Percentiles rank a stretch among this genome's conserved stretches.
phyloP scores from a whole-genome alignment of 1,284 basidiomycete species.

The Polyporus tsugae region DNA sequence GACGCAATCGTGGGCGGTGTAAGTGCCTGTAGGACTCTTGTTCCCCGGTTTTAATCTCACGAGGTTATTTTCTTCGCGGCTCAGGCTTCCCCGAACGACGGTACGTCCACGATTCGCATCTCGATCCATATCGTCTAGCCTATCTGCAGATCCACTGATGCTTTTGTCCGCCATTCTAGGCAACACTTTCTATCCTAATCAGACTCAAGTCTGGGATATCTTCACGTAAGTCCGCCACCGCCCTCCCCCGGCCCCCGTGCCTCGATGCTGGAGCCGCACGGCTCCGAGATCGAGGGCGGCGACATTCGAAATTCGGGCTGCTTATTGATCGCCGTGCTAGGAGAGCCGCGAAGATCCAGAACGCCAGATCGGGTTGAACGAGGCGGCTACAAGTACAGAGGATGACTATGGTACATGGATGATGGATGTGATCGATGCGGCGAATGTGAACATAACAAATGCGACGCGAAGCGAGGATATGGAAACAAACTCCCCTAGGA shows the following conservation, averaged over 20 bases:
- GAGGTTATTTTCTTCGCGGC: conserved; percentile 9
- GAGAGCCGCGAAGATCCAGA: conserved; percentile 49
- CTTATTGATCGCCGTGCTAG: conserved; percentile 29
- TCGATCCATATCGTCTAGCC: conserved; percentile 19
- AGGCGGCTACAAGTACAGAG: conserved; percentile 20
- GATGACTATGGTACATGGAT: conserved; percentile 25
- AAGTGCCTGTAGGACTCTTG: conserved; percentile 23
- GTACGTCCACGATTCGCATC: conserved; percentile 39
- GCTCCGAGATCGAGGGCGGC: conserved; percentile 3
- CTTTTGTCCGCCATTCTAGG: conserved; percentile 33
- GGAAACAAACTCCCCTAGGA: neutral
- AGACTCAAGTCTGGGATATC: conserved; percentile 58
- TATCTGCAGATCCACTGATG: conserved; percentile 22
- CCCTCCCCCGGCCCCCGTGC: conserved; percentile 5
- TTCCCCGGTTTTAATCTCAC: conserved; percentile 24
- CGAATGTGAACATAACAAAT: conserved; percentile 12
- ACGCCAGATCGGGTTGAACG: conserved; percentile 33
- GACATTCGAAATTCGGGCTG: conserved; percentile 6
- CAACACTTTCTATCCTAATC: conserved; percentile 58
- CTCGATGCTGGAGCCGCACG: conserved; percentile 8
- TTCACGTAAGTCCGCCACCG: conserved; percentile 51
- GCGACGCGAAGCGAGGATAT: conserved; percentile 6
- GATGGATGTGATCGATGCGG: conserved; percentile 17
- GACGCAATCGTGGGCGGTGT: conserved; percentile 58
- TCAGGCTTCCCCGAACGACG: conserved; percentile 63